phyloP scores from a whole-genome alignment of 345 rosid genomes.

The Laguncularia racemosa region DNA sequence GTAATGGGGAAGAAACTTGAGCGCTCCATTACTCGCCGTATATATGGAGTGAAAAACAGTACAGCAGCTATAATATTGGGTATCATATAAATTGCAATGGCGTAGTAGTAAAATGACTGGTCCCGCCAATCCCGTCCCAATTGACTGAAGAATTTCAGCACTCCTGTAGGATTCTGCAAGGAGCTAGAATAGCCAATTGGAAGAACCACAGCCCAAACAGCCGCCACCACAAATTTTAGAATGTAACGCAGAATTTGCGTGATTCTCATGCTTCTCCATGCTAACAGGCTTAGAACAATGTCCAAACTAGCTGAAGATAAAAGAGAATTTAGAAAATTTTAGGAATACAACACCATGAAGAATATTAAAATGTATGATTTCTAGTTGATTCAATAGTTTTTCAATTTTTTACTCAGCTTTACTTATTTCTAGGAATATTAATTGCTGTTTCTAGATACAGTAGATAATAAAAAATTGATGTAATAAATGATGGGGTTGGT shows the following conservation, averaged over 20 bases:
- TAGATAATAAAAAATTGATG: too few species aligned
- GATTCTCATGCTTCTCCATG: slow-evolving; percentile 76
- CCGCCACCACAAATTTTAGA: slow-evolving; percentile 70
- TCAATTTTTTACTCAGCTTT: too few species aligned
- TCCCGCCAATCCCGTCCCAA: slow-evolving; percentile 61
- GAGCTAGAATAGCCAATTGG: slow-evolving; percentile 71
- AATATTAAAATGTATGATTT: background rate
- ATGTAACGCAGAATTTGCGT: slow-evolving; percentile 75
- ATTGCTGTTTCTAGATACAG: too few species aligned
- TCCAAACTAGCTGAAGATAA: slow-evolving; percentile 64
- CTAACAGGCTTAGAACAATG: slow-evolving; percentile 69
- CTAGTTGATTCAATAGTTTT: too few species aligned
- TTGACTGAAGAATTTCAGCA: slow-evolving; percentile 55
- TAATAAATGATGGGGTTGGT: too few species aligned
- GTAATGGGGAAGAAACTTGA: slow-evolving; percentile 74
- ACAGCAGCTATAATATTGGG: slow-evolving; percentile 71
- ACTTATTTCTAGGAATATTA: too few species aligned
- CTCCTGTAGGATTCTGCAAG: slow-evolving; percentile 68
- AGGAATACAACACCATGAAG: background rate
- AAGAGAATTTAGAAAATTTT: background rate
- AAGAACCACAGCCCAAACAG: slow-evolving; percentile 75
- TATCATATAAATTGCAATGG: slow-evolving; percentile 68
- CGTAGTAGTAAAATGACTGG: slow-evolving; percentile 58
- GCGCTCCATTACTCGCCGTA: slow-evolving; percentile 76
- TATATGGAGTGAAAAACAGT: slow-evolving; percentile 65